Base-by-base conservation (phyloP, 108 stramenopile species). In the Chaetoceros muelleri region DNA sequence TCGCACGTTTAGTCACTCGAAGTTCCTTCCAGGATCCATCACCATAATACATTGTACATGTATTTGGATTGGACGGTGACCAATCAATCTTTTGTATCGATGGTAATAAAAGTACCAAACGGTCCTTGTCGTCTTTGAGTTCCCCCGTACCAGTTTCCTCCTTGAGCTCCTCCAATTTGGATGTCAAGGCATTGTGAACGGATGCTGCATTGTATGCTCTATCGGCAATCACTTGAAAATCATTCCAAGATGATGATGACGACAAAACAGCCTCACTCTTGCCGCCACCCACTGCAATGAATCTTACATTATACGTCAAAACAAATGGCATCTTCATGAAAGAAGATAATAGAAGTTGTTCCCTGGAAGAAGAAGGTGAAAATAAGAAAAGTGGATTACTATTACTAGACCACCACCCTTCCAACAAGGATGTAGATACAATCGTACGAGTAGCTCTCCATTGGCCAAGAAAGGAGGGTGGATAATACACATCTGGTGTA, bases 1-100 rank as follows among this genome's bases (percentile, higher is more conserved):
- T 71, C 5, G 84, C 70, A 13, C 88, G 75, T 55, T 90, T 90
- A 5, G 88, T 90, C 5, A 84, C 82, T 59, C 82, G 85, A 53
- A 90, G 69, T 66, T 90, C 84, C 48, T 80, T 79, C 23, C 61
- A 63, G 20, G 65, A 62, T 22, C 88, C 88, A 72, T 82, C 78
- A 7, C 46, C 45, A 48, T 68, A 74, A 13, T 58, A 29, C 0
- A 76, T 45, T 2, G 62, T 61, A 2, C 83, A 45, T 2, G 79
- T 82, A 53, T 90, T 90, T 16, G 88, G 88, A 55, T 90, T 84
- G 56, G 73, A 64, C 27, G 63, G 60, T 18, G 52, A 50, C 88
- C 88, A 90, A 34, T 71, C 62, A 34, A 60, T 57, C 16, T 75
- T 70, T 55, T 60, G 74, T 17, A 79, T 69, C 10, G 55, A 44